Percentiles rank a stretch among this genome's conserved stretches.
Evolutionary conservation across 257 asterid species (phyloP).

Genomic region (Misopates orontium): DNA sequence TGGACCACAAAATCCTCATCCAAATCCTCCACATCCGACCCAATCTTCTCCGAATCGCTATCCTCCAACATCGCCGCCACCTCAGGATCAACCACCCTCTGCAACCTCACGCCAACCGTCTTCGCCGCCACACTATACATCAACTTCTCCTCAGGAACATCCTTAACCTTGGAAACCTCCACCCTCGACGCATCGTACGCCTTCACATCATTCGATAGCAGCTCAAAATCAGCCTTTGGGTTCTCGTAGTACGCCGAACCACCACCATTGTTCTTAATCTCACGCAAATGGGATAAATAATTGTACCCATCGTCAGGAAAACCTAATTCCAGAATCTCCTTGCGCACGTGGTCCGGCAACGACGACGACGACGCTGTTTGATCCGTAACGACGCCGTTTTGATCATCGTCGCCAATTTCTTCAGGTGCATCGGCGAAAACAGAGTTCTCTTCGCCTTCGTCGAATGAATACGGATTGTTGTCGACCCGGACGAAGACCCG

Average conservation of each 20-base stretch:
- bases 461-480: conserved; percentile 48
- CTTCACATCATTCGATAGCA: conserved; percentile 79
- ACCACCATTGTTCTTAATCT: conserved; percentile 82
- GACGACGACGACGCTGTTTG: conserved; percentile 13
- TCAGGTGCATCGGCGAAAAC: conserved; percentile 69
- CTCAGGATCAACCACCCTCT: conserved; percentile 80
- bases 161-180: conserved; percentile 47
- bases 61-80: conserved; percentile 79
- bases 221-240: conserved; percentile 59
- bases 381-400: conserved; percentile 8
- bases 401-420: conserved; percentile 38
- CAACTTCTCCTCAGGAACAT: conserved; percentile 49
- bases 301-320: conserved; percentile 97
- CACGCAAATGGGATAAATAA: conserved; percentile 76
- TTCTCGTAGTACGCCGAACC: conserved; percentile 80
- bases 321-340: conserved; percentile 87
- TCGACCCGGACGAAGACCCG: conserved; percentile 80
- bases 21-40: conserved; percentile 81
- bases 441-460: conserved; percentile 35
- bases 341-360: conserved; percentile 67
- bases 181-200: conserved; percentile 89
- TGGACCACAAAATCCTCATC: conserved; percentile 82
- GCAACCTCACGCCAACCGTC: conserved; percentile 53
- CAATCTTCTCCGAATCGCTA: conserved; percentile 51
- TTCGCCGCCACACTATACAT: conserved; percentile 59